Evolutionary conservation across 2,329 filamentous ascomycete species (phyloP).

Genomic region (Cytospora piceae): DNA sequence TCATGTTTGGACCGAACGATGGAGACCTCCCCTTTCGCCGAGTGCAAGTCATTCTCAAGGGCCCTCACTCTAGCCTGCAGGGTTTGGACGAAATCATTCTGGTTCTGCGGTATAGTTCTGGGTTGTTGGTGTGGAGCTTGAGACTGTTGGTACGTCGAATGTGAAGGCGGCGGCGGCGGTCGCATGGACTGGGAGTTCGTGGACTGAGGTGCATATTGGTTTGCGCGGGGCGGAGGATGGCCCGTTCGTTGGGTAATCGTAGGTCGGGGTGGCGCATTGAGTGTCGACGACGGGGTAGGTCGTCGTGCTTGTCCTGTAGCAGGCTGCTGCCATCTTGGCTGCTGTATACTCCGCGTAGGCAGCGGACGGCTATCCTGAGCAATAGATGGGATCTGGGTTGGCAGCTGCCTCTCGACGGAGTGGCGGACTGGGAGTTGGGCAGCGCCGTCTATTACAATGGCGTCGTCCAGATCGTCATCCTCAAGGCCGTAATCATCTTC

Average conservation of each 20-base stretch:
- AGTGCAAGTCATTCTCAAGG: conserved; percentile 60
- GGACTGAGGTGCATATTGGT: conserved; percentile 27
- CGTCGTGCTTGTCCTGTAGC: conserved; percentile 17
- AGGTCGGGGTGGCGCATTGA: conserved; percentile 36
- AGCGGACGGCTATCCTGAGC: conserved; percentile 17
- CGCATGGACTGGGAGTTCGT: conserved; percentile 31
- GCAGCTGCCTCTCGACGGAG: conserved; percentile 43
- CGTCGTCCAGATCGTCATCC: conserved; percentile 62
- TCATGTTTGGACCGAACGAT: conserved; percentile 75
- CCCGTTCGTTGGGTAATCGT: conserved; percentile 47
- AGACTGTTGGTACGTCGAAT: conserved; percentile 39
- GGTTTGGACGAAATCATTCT: conserved; percentile 46
- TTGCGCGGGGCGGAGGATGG: conserved; percentile 37
- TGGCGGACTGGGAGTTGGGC: conserved; percentile 46
- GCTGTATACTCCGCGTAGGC: conserved; percentile 16
- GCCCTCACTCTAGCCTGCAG: conserved; percentile 57
- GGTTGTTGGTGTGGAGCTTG: conserved; percentile 32
- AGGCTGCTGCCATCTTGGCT: conserved; percentile 29
- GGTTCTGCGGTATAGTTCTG: conserved; percentile 33
- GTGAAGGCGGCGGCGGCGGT: conserved; percentile 36
- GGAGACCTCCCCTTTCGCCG: conserved; percentile 71
- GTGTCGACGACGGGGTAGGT: conserved; percentile 27
- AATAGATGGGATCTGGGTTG: conserved; percentile 37
- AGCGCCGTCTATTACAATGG: conserved; percentile 55
- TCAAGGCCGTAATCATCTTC: conserved; percentile 50